Percentiles rank a stretch among this genome's conserved stretches.
These are phyloP conservation scores for Articulospora tetracladia DNA, from an alignment of 495 filamentous ascomycete genomes.

Conservation along the genomic window DNA sequence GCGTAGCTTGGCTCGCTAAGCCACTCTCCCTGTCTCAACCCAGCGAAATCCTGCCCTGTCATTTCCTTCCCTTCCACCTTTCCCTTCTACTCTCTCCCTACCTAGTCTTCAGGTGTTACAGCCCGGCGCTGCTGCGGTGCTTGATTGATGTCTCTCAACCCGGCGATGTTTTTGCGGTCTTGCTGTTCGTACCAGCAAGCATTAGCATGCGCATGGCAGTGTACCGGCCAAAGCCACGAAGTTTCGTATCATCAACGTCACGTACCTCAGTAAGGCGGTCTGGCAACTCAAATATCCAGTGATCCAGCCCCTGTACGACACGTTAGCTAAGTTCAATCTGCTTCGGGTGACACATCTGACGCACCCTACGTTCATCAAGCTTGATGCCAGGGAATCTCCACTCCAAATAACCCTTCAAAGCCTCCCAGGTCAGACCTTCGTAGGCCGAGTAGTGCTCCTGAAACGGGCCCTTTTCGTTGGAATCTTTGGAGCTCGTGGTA, in stretches of 20 bases:
- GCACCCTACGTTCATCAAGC: background rate
- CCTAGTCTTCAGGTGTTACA: background rate
- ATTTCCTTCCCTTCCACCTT: background rate
- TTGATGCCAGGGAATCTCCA: background rate
- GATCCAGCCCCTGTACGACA: background rate
- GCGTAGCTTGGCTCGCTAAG: background rate
- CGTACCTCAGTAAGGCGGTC: background rate
- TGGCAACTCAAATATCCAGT: background rate
- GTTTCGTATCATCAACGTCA: background rate
- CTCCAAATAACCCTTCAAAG: slow-evolving; percentile 1
- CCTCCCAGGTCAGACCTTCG: background rate
- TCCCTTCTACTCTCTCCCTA: no score
- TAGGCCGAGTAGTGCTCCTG: slow-evolving; percentile 2
- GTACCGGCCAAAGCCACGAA: background rate
- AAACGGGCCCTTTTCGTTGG: background rate
- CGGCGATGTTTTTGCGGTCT: background rate
- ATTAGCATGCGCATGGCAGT: background rate
- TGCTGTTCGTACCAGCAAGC: background rate
- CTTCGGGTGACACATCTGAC: background rate
- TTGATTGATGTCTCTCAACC: background rate
- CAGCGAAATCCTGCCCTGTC: no score
- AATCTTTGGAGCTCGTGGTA: background rate
- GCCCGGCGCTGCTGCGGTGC: background rate
- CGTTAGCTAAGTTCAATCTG: background rate
- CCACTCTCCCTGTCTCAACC: background rate